Evolutionary conservation across 2,329 filamentous ascomycete species (phyloP), one percentile per base, ranked within the genome.

Genomic region (Venturia asperata): DNA sequence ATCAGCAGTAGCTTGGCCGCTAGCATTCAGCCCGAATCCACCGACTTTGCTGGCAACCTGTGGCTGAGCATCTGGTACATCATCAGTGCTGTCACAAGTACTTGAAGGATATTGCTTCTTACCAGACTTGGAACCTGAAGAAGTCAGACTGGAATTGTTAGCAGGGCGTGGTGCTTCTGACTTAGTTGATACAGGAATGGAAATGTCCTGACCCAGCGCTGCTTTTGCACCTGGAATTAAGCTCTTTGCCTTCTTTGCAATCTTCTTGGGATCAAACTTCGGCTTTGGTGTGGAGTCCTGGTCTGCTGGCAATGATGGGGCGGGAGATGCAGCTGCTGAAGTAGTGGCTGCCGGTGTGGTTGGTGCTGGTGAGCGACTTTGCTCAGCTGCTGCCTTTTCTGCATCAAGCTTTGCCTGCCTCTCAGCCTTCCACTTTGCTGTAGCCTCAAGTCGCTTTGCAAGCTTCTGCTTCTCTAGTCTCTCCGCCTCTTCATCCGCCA

Each of bases 231-330:
- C 52, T 34, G 52, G 52, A 10, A 58, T 58, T 19, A 58, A 58
- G 52, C 52, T 58, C 52, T 86, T 83, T 24, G 88, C 83, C 74
- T 90, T 94, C 75, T 93, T 95, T 49, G 85, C 88, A 70, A 94
- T 92, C 24, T 86, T 88, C 75, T 96, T 96, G 5, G 90, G 89
- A 70, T 95, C 89, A 71, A 94, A 93, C 74, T 94, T 95, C 70
- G 89, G 88, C 67, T 86, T 82, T 72, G 91, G 90, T 15, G 80
- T 76, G 11, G 85, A 80, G 11, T 86, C 82, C 41, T 84, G 77
- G 43, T 71, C 61, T 39, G 63, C 64, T 67, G 62, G 47, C 24
- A 62, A 37, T 43, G 47, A 66, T 34, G 65, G 60, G 42, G n/a
- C 43, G n/a, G 91, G 73, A 85, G 86, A 74, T 89, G 89, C 81